Conservation (phyloP, 2,329 filamentous ascomycete species). For the Sporothrix variecibatus region DNA sequence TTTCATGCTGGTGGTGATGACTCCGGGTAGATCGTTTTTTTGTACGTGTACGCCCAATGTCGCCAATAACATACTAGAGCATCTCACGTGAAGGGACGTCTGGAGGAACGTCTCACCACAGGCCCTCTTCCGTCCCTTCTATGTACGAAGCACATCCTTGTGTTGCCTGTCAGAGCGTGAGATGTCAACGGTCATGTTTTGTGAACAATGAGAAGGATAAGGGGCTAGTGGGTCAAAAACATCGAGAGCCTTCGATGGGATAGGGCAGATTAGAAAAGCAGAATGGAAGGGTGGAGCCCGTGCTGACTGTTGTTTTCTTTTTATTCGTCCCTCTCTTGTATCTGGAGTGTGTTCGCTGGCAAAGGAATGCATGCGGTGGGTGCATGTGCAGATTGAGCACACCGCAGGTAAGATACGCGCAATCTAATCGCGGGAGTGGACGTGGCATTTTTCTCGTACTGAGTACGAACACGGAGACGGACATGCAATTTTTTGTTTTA, state of each 20-base stretch:
- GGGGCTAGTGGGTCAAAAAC: background rate
- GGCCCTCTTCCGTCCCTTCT: background rate
- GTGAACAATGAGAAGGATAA: background rate
- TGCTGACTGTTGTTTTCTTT: constrained; percentile 1
- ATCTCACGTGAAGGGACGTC: background rate
- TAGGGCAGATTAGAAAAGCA: background rate
- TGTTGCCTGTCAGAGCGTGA: background rate
- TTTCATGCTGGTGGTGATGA: background rate
- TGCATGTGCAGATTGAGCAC: background rate
- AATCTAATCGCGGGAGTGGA: background rate
- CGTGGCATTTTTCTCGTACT: background rate
- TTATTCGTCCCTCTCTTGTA: too few relatives aligned
- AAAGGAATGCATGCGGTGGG: background rate
- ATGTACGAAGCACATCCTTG: background rate
- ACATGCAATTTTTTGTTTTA: background rate
- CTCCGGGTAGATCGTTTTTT: background rate
- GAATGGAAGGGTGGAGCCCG: background rate
- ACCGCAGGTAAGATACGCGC: background rate
- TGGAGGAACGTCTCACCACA: background rate
- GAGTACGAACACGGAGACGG: background rate
- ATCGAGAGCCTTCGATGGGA: background rate
- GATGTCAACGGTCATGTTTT: background rate
- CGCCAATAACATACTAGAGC: background rate
- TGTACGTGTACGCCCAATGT: background rate
- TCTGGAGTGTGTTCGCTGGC: background rate